These are phyloP conservation scores for Backusella mclennaniae DNA, from an alignment of 192 early-diverging fungal species.

Conservation along the genomic window DNA sequence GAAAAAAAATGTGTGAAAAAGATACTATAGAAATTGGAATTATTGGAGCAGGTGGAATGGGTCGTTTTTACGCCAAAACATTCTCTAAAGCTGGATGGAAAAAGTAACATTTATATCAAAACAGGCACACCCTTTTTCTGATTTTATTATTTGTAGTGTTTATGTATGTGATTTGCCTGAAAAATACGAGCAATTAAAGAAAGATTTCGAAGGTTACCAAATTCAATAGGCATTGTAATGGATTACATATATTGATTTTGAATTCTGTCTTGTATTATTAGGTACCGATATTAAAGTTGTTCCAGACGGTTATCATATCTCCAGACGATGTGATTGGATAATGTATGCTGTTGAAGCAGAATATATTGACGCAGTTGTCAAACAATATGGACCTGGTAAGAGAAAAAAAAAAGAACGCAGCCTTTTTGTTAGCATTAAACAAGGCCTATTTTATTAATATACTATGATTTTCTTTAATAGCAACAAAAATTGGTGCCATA, in stretches of 20 bases:
- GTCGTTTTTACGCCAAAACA: constrained; percentile 76
- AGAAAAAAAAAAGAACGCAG: neutral
- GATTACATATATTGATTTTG: neutral
- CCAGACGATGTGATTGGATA: constrained; percentile 81
- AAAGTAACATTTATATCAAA: constrained; percentile 43
- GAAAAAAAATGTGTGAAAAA: constrained; percentile 37
- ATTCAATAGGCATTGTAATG: too few relatives aligned
- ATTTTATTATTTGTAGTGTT: constrained; percentile 49
- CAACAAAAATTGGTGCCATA: constrained; percentile 84
- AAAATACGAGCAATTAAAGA: constrained; percentile 61
- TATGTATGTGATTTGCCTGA: constrained; percentile 89
- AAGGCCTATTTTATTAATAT: neutral
- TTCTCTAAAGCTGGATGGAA: constrained; percentile 80
- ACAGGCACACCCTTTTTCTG: constrained; percentile 27
- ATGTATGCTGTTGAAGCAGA: constrained; percentile 96
- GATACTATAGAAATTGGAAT: constrained; percentile 77
- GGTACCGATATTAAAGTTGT: constrained; percentile 59
- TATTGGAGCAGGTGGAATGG: constrained; percentile 96
- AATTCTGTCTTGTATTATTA: constrained; percentile 16
- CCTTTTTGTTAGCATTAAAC: neutral
- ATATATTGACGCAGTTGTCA: constrained; percentile 78
- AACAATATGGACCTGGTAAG: constrained; percentile 79
- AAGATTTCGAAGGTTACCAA: constrained; percentile 51
- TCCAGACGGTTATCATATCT: constrained; percentile 83
- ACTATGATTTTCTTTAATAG: constrained; percentile 26